Base-by-base conservation (phyloP, 352 stramenopile species). In the Pythium guiyangense region DNA sequence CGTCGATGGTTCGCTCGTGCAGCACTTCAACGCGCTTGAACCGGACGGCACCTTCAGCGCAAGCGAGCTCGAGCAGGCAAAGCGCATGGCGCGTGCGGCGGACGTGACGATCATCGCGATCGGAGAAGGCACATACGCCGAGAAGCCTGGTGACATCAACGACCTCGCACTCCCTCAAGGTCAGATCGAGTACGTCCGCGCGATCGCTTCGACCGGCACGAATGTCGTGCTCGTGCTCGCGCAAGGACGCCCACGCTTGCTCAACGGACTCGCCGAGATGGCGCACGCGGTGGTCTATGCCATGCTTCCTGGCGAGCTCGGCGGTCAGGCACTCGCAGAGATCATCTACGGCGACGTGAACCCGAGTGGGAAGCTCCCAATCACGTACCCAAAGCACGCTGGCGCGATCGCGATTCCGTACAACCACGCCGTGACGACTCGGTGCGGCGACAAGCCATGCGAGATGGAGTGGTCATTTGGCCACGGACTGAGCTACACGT, bases 121-220 rank as follows among this genome's bases (percentile, higher is more conserved):
- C 37, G 88, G 88, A 18, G 88, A 97, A 57, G 39, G 48, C 9
- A 64, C 74, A 0, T 97, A 96, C 60, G 70, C 87, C 6, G 88
- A 97, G 58, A 96, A 96, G 53, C 70, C 77, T 3, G 88, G 88
- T 3, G 88, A 97, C 58, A 90, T 96, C 49, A 62, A 90, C 31
- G 79, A 96, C 53, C 53, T 93, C 14, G 69, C 67, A 0, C 64
- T 96, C 9, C 72, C 87, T 0, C 18, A 42, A 1, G 84, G 86
- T 8, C 83, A 96, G 55, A 62, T 92, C 26, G 71, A 74, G 49
- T 96, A 95, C 49, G 74, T 96, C 12, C 66, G 73, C 15, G 63
- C 79, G 15, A 69, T 96, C 3, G 68, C 66, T 3, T 67, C 66
- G 1, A 90, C 79, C 3, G 73, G 74, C 12, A 90, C 84, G 10